These are phyloP conservation scores for Petunia hybrid DNA, from an alignment of 305 asterid genomes.

Conservation along the genomic window DNA sequence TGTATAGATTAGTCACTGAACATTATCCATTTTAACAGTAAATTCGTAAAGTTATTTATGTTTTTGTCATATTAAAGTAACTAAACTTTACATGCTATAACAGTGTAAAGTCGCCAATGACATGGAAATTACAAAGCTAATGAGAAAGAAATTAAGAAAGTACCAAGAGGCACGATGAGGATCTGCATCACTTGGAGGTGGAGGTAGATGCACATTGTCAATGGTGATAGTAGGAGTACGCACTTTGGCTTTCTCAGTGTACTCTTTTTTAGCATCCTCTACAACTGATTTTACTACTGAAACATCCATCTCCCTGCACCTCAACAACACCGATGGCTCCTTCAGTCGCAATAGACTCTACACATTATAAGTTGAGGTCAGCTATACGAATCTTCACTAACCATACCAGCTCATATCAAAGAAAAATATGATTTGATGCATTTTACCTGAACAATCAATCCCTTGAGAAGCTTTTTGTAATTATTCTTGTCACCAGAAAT, in stretches of 20 bases:
- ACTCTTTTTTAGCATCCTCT: conserved; percentile 51
- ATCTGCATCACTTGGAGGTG: conserved; percentile 41
- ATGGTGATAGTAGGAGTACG: conserved; percentile 40
- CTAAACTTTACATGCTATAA: no score
- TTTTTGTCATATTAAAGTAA: no score
- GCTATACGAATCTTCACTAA: neutral
- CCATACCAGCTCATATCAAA: neutral
- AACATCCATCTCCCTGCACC: conserved; percentile 55
- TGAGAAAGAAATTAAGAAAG: neutral
- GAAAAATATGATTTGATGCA: neutral
- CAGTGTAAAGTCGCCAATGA: neutral
- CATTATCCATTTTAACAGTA: neutral
- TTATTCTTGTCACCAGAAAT: conserved; percentile 38
- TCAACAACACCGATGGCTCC: conserved; percentile 50
- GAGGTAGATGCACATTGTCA: conserved; percentile 53
- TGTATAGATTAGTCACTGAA: no score
- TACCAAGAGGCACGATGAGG: conserved; percentile 49
- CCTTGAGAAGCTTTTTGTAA: conserved; percentile 47
- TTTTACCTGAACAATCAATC: conserved; percentile 49
- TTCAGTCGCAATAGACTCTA: conserved; percentile 47
- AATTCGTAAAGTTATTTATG: no score
- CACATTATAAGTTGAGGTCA: neutral
- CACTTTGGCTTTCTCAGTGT: conserved; percentile 41
- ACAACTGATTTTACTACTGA: conserved; percentile 46
- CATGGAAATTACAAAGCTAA: neutral